These are phyloP conservation scores for Hanseniaspora lindneri DNA, from an alignment of 805 yeast species.

Conservation along the genomic window DNA sequence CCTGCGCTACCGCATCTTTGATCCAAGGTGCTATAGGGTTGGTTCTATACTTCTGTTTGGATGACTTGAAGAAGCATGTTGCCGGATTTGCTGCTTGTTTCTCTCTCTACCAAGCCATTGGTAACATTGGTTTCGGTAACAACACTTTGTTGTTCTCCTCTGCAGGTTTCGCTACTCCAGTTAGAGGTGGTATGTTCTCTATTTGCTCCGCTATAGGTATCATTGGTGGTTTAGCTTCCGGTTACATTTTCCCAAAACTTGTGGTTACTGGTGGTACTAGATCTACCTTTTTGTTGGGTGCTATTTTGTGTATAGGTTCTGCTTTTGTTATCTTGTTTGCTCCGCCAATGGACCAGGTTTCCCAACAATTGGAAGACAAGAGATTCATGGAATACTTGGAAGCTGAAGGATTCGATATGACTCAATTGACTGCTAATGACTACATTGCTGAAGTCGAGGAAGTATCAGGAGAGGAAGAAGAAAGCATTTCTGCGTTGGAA, in stretches of 20 bases:
- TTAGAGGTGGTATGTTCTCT: conserved; percentile 85
- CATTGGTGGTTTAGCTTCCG: conserved; percentile 85
- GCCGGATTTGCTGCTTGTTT: conserved; percentile 76
- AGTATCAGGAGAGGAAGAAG: neutral
- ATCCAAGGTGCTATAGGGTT: conserved; percentile 71
- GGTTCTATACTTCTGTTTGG: conserved; percentile 65
- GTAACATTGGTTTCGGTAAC: conserved; percentile 83
- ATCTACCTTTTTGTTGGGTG: conserved; percentile 24
- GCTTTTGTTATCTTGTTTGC: conserved; percentile 30
- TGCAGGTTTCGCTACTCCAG: conserved; percentile 73
- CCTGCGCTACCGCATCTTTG: conserved; percentile 55
- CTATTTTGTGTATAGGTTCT: conserved; percentile 50
- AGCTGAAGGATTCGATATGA: conserved; percentile 57
- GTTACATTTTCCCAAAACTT: conserved; percentile 77
- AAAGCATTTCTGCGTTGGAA: neutral
- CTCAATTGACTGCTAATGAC: neutral
- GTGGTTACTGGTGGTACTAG: conserved; percentile 48
- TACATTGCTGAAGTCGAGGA: neutral
- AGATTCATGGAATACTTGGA: conserved; percentile 56
- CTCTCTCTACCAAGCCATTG: conserved; percentile 76
- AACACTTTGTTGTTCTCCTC: conserved; percentile 80
- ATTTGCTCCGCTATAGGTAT: conserved; percentile 87
- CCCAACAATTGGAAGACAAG: conserved; percentile 66
- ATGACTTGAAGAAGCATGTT: conserved; percentile 43
- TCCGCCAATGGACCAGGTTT: conserved; percentile 75